phyloP scores from a whole-genome alignment of 2,329 filamentous ascomycete species.

The Fusarium sp. region DNA sequence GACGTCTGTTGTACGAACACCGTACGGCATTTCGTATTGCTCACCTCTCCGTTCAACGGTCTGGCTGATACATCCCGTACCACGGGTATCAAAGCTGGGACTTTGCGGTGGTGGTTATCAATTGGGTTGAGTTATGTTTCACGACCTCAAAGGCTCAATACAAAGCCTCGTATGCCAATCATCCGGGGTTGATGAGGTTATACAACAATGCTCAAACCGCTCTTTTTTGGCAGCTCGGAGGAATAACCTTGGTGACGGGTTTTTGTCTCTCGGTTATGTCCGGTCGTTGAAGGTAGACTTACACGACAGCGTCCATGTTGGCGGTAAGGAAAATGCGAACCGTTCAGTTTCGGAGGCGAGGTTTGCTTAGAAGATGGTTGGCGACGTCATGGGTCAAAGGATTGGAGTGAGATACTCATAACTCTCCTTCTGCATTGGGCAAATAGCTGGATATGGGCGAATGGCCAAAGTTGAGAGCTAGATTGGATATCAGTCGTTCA shows the following conservation, averaged over 20 bases:
- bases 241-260: constrained; percentile 10
- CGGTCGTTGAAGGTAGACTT: constrained; percentile 28
- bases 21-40: constrained; percentile 41
- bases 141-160: constrained; percentile 8
- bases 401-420: constrained; percentile 18
- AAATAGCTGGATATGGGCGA: constrained; percentile 24
- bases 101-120: constrained; percentile 7
- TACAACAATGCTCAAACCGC: constrained; percentile 16
- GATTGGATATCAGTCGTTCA: constrained; percentile 23
- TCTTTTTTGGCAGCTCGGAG: constrained; percentile 31
- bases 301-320: constrained; percentile 30
- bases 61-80: constrained; percentile 11
- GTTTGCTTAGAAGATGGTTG: constrained; percentile 25
- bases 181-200: constrained; percentile 11
- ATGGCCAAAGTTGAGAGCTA: constrained; percentile 14
- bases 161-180: constrained; percentile 10
- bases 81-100: constrained; percentile 11
- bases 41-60: constrained; percentile 19
- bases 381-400: constrained; percentile 28
- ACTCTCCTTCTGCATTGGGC: constrained; percentile 32
- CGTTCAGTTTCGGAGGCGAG: constrained; percentile 6
- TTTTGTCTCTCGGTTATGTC: constrained; percentile 41
- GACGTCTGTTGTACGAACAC: constrained; percentile 44
- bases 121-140: constrained; percentile 16
- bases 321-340: constrained; percentile 6